Conservation (phyloP, 148 eudicot genomes). For the Drosera capensis region DNA sequence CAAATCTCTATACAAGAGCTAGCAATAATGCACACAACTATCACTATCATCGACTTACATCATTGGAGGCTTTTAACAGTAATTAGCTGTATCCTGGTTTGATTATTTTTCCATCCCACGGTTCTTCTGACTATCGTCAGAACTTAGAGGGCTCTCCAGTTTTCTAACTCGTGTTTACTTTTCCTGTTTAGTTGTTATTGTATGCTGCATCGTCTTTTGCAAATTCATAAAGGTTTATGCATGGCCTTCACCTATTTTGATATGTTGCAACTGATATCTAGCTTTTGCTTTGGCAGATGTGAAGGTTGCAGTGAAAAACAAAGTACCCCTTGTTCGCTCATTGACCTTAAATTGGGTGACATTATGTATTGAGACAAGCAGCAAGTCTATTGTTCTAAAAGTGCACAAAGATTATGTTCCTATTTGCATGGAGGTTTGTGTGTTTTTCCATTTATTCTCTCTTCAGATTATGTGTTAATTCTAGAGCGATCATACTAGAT, state of each 20-base stretch:
- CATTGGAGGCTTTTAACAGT: too few species aligned
- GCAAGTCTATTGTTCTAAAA: slow-evolving; percentile 68
- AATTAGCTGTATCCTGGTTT: too few species aligned
- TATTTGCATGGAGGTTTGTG: slow-evolving; percentile 94
- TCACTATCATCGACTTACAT: too few species aligned
- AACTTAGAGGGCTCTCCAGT: too few species aligned
- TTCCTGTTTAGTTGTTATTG: too few species aligned
- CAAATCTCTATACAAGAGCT: too few species aligned
- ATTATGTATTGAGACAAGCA: slow-evolving; percentile 80
- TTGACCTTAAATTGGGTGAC: slow-evolving; percentile 81
- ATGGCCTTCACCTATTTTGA: neutral
- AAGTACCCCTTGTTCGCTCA: slow-evolving; percentile 95
- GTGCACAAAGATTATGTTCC: slow-evolving; percentile 93
- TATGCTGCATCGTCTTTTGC: too few species aligned
- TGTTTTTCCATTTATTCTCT: neutral
- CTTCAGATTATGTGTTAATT: neutral
- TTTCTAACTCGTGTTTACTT: too few species aligned
- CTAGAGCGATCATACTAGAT: neutral
- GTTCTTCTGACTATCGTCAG: too few species aligned
- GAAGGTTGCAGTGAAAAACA: slow-evolving; percentile 71
- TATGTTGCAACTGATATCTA: slow-evolving; percentile 2
- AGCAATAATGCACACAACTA: too few species aligned
- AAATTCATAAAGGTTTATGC: too few species aligned
- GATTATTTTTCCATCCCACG: too few species aligned
- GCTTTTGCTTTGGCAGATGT: slow-evolving; percentile 42